These are phyloP conservation scores for Ogataea degrootiae DNA, from an alignment of 805 yeast species.

Conservation along the genomic window DNA sequence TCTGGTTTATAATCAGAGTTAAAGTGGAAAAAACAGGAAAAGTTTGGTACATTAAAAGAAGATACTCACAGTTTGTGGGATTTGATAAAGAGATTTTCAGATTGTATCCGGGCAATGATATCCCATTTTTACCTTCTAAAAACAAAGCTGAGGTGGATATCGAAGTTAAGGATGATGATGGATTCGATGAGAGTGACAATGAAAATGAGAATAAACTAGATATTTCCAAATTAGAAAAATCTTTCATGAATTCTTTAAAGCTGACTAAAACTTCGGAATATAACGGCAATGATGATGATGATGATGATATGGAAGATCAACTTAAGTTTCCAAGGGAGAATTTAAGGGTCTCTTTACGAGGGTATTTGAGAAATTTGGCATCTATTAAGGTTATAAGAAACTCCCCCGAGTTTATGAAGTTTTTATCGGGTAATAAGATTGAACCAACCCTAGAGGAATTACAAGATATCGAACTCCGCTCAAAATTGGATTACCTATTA, in stretches of 20 bases:
- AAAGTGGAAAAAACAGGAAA: constrained; percentile 29
- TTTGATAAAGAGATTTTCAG: constrained; percentile 49
- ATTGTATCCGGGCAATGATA: constrained; percentile 63
- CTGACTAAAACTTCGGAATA: constrained; percentile 1
- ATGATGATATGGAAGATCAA: constrained; percentile 7
- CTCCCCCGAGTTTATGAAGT: constrained; percentile 47
- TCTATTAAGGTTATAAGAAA: constrained; percentile 52
- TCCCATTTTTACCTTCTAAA: constrained; percentile 34
- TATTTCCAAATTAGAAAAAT: constrained; percentile 18
- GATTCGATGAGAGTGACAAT: constrained; percentile 4
- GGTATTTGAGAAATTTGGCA: constrained; percentile 55
- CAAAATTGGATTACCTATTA: constrained; percentile 53
- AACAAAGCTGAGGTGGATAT: constrained; percentile 21
- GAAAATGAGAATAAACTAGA: constrained; percentile 7
- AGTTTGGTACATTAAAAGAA: constrained; percentile 48
- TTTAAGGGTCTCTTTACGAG: constrained; percentile 70
- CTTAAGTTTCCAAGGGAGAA: constrained; percentile 60
- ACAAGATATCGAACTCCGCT: constrained; percentile 54
- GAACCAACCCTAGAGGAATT: constrained; percentile 38
- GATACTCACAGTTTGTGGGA: constrained; percentile 63
- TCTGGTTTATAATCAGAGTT: constrained; percentile 47
- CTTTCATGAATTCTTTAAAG: constrained; percentile 15
- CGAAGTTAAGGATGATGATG: constrained; percentile 11
- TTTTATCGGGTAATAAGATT: constrained; percentile 42
- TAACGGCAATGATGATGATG: constrained; percentile 3